Evolutionary conservation across 805 yeast genomes (phyloP).

Genomic region (Yarrowia sp.): DNA sequence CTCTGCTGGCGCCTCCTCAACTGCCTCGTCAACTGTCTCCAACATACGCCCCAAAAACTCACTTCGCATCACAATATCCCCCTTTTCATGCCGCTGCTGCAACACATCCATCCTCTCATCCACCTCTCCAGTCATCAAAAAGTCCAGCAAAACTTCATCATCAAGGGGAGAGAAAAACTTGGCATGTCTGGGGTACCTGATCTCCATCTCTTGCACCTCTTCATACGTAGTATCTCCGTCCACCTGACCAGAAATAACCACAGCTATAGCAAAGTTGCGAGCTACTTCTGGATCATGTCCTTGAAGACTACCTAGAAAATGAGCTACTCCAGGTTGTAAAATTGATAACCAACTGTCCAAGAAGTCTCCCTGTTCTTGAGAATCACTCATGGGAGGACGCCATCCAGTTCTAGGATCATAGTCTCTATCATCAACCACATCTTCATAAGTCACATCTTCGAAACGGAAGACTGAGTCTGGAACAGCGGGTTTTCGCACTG

Average conservation of each 20-base stretch:
- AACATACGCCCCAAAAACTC: not conserved
- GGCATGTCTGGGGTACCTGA: slow-evolving; percentile 4
- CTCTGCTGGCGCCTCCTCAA: too few relatives aligned
- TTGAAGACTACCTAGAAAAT: not conserved
- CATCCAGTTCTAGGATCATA: too few relatives aligned
- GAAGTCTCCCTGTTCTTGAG: too few relatives aligned
- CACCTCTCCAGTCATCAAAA: not conserved
- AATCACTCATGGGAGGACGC: too few relatives aligned
- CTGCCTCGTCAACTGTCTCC: too few relatives aligned
- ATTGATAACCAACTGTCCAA: too few relatives aligned
- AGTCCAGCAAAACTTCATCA: not conserved
- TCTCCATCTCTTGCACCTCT: not conserved
- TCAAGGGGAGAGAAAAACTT: slow-evolving; percentile 5
- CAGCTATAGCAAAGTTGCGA: not conserved
- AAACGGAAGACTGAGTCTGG: too few relatives aligned
- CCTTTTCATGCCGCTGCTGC: not conserved
- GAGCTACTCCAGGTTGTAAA: too few relatives aligned
- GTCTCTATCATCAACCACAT: too few relatives aligned
- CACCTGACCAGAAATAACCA: not conserved
- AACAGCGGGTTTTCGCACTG: too few relatives aligned
- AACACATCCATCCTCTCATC: not conserved
- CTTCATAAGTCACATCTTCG: too few relatives aligned
- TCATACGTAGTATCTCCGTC: not conserved
- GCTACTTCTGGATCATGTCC: not conserved
- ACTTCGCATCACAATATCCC: not conserved